Evolutionary conservation across 2,329 filamentous ascomycete species (phyloP), one percentile per base, ranked within the genome.

Genomic region (Aspergillus glaucus): DNA sequence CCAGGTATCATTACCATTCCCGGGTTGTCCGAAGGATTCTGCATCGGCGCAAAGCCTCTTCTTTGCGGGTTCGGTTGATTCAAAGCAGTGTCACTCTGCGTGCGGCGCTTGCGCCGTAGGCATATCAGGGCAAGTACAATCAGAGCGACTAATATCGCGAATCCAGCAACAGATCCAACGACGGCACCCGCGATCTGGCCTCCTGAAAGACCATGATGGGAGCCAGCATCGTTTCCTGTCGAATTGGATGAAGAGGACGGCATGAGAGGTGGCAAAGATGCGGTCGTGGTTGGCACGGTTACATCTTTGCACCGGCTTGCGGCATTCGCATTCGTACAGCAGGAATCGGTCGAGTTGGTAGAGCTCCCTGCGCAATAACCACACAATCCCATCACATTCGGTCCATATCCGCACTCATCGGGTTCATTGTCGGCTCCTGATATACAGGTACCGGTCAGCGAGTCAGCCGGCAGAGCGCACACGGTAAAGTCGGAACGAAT

Each of bases 401-500:
- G 79, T 37, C 79, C 80, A 65, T 86, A 98, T 43, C 93, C 93
- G 68, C 93, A 98, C 64, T 97, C 88, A 6, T 84, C 70, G 1
- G 85, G 82, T 72, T 98, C 90, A 62, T 98, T 98, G 37, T 78
- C 71, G 46, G 81, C 80, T 43, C 86, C 93, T 37, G 79, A 71
- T 44, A 97, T 84, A 69, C 93, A 98, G 46, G 73, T 77, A 22
- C 79, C 78, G 34, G 84, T 86, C 30, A 98, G 78, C 0, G 93
- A 85, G 52, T 86, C 77, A n/a, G 85, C 81, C 7, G 93, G 91
- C 37, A 92, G 75, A 8, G 89, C 83, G 66, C 93, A 98, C 56
- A 89, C 88, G 14, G 87, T 87, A 64, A 97, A 96, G 68, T 98
- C 93, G 45, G 93, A 87, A 59, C 91, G 81, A 55, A 98, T 92